These are phyloP conservation scores for Kluyveromyces wickerhamii DNA, from an alignment of 805 yeast species.

Conservation along the genomic window DNA sequence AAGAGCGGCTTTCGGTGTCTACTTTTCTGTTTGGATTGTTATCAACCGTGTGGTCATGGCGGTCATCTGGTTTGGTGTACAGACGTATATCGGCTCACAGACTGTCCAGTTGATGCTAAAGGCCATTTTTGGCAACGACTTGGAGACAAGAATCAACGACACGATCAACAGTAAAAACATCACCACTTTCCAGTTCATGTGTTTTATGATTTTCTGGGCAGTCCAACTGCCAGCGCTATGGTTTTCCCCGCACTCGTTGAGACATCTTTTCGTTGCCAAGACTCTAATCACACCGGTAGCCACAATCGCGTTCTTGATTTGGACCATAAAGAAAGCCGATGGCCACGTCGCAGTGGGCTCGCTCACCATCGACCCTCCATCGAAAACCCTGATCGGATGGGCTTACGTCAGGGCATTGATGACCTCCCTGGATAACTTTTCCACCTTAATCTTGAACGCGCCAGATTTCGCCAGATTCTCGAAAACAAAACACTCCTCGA, in stretches of 20 bases:
- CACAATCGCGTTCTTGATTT: slow-evolving; percentile 72
- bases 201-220: slow-evolving; percentile 78
- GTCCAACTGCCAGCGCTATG: slow-evolving; percentile 72
- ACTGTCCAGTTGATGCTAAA: slow-evolving; percentile 74
- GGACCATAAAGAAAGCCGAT: slow-evolving; percentile 75
- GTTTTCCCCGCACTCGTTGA: slow-evolving; percentile 74
- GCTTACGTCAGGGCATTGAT: slow-evolving; percentile 63
- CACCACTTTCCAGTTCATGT: slow-evolving; percentile 62
- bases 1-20: slow-evolving; percentile 79
- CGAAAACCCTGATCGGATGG: slow-evolving; percentile 55
- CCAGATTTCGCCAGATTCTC: slow-evolving; percentile 81
- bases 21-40: slow-evolving; percentile 84
- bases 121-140: slow-evolving; percentile 64
- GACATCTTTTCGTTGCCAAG: slow-evolving; percentile 79
- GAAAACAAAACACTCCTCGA: slow-evolving; percentile 37
- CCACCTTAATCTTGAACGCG: slow-evolving; percentile 71
- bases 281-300: slow-evolving; percentile 76
- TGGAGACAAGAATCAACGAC: slow-evolving; percentile 56
- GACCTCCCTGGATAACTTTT: slow-evolving; percentile 73
- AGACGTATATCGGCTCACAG: slow-evolving; percentile 78
- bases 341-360: slow-evolving; percentile 39
- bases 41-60: slow-evolving; percentile 86
- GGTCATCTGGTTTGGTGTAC: slow-evolving; percentile 83
- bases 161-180: slow-evolving; percentile 50
- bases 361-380: slow-evolving; percentile 12